These are phyloP conservation scores for Neofusicoccum parvum DNA, from an alignment of 2,329 filamentous ascomycete species.

Conservation along the genomic window DNA sequence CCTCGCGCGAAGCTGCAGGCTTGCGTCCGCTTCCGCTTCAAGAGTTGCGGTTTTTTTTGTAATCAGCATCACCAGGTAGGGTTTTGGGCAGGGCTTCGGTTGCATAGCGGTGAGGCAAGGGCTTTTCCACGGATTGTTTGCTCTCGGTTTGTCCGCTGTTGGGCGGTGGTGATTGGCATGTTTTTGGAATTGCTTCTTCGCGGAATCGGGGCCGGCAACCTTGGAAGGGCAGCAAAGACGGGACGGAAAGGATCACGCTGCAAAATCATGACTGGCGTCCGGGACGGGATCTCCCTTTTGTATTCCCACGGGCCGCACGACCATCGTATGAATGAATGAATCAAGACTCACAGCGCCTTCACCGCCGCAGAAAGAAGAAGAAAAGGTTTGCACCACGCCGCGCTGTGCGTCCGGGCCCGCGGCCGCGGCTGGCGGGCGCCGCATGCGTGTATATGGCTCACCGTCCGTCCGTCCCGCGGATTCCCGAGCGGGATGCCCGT, in stretches of 20 bases:
- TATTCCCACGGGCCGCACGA: constrained; percentile 20
- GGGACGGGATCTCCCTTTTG: constrained; percentile 18
- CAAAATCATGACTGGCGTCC: constrained; percentile 13
- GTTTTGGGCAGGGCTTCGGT: background rate
- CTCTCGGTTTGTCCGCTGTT: constrained; percentile 1
- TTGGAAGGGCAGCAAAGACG: background rate
- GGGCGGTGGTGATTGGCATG: background rate
- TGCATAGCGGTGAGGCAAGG: constrained; percentile 19
- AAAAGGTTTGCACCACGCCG: background rate
- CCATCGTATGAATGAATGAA: constrained; percentile 16
- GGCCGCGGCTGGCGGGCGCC: background rate
- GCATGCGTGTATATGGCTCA: background rate
- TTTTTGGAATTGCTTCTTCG: constrained; percentile 17
- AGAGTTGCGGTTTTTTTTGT: background rate
- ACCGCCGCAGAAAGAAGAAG: background rate
- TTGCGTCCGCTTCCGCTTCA: background rate
- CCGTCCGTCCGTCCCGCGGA: background rate
- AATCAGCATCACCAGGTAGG: constrained; percentile 16
- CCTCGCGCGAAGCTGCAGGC: constrained; percentile 14
- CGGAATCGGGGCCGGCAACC: constrained; percentile 15
- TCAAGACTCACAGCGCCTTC: constrained; percentile 11
- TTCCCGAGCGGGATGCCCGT: constrained; percentile 6
- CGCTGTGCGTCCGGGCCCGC: background rate
- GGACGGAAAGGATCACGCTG: constrained; percentile 13
- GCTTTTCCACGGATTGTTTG: constrained; percentile 8